Base-by-base conservation (phyloP, 2,329 filamentous ascomycete genomes). In the Talaromyces sp. region DNA sequence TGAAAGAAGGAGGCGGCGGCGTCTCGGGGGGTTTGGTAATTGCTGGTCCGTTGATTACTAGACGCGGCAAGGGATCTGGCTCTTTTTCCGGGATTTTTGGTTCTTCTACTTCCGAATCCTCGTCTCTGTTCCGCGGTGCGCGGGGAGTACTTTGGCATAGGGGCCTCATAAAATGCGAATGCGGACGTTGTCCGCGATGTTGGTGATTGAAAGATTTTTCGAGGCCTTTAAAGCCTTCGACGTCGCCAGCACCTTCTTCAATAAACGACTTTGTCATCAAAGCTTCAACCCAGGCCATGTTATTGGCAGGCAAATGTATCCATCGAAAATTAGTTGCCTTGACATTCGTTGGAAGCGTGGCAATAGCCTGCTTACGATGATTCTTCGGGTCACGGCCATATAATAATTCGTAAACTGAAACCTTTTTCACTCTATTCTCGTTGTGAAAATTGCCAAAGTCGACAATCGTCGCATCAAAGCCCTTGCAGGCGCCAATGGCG, bases 221-320 rank as follows among this genome's bases (percentile, higher is more conserved):
- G 2, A 88, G 69, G 0, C 84, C 83, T 66, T 87, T 88, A 73
- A 87, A 88, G 1, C 83, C 82, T 67, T 87, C 84, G 1, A 87
- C 81, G 68, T 88, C 85, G n/a, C 80, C 79, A 17, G 82, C 81
- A 0, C 84, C 84, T 42, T 84, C 82, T 69, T 88, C 86, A 36
- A 88, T 83, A 65, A 88, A 88, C 8, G 80, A 81, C 65, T 88
- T 88, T 1, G 85, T 84, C n/a, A 88, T 73, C 1, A 88, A 74
- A 0, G 84, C 81, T 71, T 88, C 85, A 4, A 85, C 81, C 86
- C 86, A 88, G 0, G 82, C 81, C 72, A 75, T 73, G 27, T 83
- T 83, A 64, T 83, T 83, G 3, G 81, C 81, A 5, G 81, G 81
- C 6, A 83, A 71, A 71, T 83, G 81, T 56, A 83, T 82, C 81